Conservation (phyloP, 2,329 filamentous ascomycete genomes). For the Epichloe bromicola region DNA sequence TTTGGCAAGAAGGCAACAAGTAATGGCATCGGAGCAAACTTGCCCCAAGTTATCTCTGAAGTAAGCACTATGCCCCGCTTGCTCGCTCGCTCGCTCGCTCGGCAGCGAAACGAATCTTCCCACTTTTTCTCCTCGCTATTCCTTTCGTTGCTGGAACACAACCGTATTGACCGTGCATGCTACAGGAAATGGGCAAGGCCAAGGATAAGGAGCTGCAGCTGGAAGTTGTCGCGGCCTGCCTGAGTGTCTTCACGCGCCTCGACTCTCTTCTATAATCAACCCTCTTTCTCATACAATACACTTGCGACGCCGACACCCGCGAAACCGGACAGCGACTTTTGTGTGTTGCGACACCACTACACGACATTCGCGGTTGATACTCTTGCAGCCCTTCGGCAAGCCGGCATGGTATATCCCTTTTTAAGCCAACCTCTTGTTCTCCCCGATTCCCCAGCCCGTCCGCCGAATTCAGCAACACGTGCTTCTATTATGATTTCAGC, state of each 20-base stretch:
- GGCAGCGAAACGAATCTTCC: background rate
- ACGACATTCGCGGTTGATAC: background rate
- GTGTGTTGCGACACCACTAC: background rate
- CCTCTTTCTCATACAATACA: background rate
- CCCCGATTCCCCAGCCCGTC: background rate
- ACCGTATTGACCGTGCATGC: slow-evolving; percentile 9
- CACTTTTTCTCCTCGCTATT: background rate
- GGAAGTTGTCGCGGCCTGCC: slow-evolving; percentile 90
- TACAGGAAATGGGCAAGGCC: slow-evolving; percentile 61
- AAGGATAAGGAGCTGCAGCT: slow-evolving; percentile 95
- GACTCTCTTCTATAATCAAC: slow-evolving; percentile 72
- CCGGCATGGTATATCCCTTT: background rate
- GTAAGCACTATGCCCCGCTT: slow-evolving; percentile 21
- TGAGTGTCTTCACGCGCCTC: slow-evolving; percentile 94
- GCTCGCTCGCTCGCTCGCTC: background rate
- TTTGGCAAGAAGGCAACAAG: slow-evolving; percentile 74
- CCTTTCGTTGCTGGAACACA: background rate
- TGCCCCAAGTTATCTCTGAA: slow-evolving; percentile 76
- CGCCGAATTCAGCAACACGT: too few species aligned
- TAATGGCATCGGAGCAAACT: slow-evolving; percentile 80
- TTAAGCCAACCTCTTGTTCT: background rate
- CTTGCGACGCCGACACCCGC: background rate
- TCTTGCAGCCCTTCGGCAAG: background rate
- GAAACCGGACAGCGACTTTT: background rate
- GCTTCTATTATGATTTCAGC: too few species aligned